Evolutionary conservation across 805 yeast species (phyloP).

Genomic region (Ogataea neopini): DNA sequence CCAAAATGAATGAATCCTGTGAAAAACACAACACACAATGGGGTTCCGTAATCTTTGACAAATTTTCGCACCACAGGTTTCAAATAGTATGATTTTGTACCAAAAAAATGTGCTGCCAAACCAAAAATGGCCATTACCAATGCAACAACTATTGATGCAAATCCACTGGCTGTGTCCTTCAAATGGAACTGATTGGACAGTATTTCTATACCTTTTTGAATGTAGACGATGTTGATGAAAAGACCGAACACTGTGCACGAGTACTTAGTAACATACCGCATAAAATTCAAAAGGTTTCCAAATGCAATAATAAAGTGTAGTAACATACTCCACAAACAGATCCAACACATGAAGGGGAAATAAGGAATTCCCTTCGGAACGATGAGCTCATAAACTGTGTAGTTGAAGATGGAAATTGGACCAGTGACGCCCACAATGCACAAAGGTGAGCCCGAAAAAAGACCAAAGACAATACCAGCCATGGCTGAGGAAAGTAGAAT

Average conservation of each 20-base stretch:
- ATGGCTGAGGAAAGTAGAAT: slow-evolving; percentile 79
- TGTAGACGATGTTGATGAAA: slow-evolving; percentile 83
- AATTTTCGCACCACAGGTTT: slow-evolving; percentile 62
- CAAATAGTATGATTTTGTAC: slow-evolving; percentile 62
- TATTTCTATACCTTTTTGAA: slow-evolving; percentile 89
- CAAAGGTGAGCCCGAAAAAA: slow-evolving; percentile 85
- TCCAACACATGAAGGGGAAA: slow-evolving; percentile 95
- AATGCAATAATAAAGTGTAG: slow-evolving; percentile 75
- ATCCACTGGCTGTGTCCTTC: slow-evolving; percentile 39
- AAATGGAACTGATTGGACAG: slow-evolving; percentile 64
- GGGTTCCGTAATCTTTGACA: slow-evolving; percentile 84
- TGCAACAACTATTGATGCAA: slow-evolving; percentile 72
- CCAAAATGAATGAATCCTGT: slow-evolving; percentile 94
- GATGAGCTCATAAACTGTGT: slow-evolving; percentile 79
- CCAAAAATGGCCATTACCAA: slow-evolving; percentile 80
- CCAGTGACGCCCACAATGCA: slow-evolving; percentile 98
- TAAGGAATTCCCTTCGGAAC: slow-evolving; percentile 52
- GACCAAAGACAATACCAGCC: slow-evolving; percentile 87
- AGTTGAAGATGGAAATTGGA: slow-evolving; percentile 88
- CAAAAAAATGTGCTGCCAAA: slow-evolving; percentile 55
- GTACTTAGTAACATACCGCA: slow-evolving; percentile 73
- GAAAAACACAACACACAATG: slow-evolving; percentile 81
- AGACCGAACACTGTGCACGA: slow-evolving; percentile 94
- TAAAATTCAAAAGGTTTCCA: slow-evolving; percentile 62
- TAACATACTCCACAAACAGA: slow-evolving; percentile 86